Evolutionary conservation across 129 eudicot species (phyloP).

Genomic region (Arctium lappa): DNA sequence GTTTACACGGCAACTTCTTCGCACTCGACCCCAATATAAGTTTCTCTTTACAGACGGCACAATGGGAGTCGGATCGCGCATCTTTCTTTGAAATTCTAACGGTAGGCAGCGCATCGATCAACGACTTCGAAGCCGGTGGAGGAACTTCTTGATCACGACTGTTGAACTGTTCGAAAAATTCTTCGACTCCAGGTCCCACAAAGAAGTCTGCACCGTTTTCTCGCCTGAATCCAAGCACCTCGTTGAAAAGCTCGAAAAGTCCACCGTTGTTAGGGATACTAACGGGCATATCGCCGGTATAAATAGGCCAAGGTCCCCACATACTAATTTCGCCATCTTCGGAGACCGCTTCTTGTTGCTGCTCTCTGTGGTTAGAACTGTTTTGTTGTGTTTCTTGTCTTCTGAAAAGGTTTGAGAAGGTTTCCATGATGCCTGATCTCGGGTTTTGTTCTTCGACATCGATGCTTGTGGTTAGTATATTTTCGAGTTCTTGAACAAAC

Average conservation of each 20-base stretch:
- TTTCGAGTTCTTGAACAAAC: constrained; percentile 67
- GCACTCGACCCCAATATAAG: constrained; percentile 61
- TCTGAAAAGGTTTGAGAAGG: constrained; percentile 57
- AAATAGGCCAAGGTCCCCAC: constrained; percentile 68
- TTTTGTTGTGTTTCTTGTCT: constrained; percentile 39
- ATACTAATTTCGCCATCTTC: constrained; percentile 25
- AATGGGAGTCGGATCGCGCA: constrained; percentile 57
- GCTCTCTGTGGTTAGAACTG: constrained; percentile 33
- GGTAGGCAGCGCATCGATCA: constrained; percentile 50
- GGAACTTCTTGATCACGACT: constrained; percentile 40
- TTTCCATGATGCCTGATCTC: constrained; percentile 61
- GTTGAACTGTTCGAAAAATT: constrained; percentile 51
- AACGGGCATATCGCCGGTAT: constrained; percentile 65
- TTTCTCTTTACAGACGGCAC: constrained; percentile 73
- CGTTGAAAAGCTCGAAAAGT: constrained; percentile 48
- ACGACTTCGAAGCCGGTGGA: constrained; percentile 57
- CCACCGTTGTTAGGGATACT: constrained; percentile 63
- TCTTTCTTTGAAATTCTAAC: constrained; percentile 59
- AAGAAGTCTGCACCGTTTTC: constrained; percentile 66
- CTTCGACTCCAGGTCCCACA: constrained; percentile 77
- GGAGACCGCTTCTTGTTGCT: constrained; percentile 32
- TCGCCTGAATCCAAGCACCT: constrained; percentile 55
- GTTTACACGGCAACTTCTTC: constrained; percentile 66
- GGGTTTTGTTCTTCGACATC: constrained; percentile 26
- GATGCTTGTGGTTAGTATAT: constrained; percentile 28